Base-by-base conservation (phyloP, 1,139 yeast genomes). In the Scheffersomyces stambukii region DNA sequence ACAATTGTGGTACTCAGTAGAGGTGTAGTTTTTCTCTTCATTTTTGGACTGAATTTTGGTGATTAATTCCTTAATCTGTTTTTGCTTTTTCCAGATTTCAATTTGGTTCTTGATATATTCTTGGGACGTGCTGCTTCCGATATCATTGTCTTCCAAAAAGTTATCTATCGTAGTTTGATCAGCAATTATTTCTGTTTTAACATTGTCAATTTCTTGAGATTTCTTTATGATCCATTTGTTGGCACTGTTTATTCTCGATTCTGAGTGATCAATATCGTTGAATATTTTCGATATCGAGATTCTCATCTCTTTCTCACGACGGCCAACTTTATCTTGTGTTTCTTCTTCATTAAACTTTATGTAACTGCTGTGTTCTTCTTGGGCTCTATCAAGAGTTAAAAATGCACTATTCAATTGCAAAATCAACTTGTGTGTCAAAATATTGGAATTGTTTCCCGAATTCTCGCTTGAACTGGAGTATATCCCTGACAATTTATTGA, bases 11-110 rank as follows among this genome's bases (percentile, higher is more conserved):
- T 77, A 73, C 51, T 88, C 95, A 21, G 63, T 64, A 7, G 64
- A 55, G 75, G 82, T 81, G 49, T 83, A 86, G 30, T 63, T 72
- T 33, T 68, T 73, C 43, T 86, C 96, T 19, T 66, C 49, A 32
- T 52, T 42, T 55, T 63, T 46, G 51, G 66, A 32, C 45, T 64
- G 31, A 37, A 58, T 48, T 48, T 56, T 44, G 50, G 62, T 30
- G 46, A 64, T 35, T 55, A 61, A 34, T 40, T 62, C 41, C 51
- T 64, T 25, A 55, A 57, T 45, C 53, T 69, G 25, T 44, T 61
- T 38, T 60, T 64, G 50, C 57, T 53, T 37, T 42, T 63, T 38
- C 72, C 67, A 47, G 50, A 67, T 51, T 50, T 58, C 36, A 36
- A 62, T 19, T 51, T 67, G 60, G 50, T 52, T 48, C 25, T 50